Evolutionary conservation across 2,329 filamentous ascomycete species (phyloP).

Genomic region (Beauveria medogensis): DNA sequence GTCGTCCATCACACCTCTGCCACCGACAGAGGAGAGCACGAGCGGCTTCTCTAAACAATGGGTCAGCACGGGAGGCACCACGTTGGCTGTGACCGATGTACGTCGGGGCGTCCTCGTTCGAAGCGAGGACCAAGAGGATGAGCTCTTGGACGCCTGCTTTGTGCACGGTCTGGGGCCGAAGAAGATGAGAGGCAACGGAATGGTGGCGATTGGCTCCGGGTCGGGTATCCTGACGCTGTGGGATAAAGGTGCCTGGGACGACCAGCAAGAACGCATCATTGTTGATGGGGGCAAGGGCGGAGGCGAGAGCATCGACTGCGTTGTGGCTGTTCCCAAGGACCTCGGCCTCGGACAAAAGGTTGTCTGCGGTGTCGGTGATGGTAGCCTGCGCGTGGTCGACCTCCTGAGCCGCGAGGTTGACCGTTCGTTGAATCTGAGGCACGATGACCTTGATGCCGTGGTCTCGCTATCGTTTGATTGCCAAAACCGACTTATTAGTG

Average conservation of each 20-base stretch:
- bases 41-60: constrained; percentile 91
- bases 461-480: constrained; percentile 77
- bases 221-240: constrained; percentile 83
- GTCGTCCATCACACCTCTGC: constrained; percentile 77
- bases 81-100: constrained; percentile 81
- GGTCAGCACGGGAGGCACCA: constrained; percentile 87
- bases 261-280: constrained; percentile 82
- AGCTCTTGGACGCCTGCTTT: constrained; percentile 74
- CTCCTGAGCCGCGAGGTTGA: constrained; percentile 67
- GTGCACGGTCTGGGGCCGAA: constrained; percentile 68
- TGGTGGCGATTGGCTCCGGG: constrained; percentile 67
- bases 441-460: constrained; percentile 84
- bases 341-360: constrained; percentile 65
- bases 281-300: constrained; percentile 56
- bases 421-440: constrained; percentile 50
- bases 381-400: constrained; percentile 67
- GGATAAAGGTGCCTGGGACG: constrained; percentile 92
- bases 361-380: constrained; percentile 75
- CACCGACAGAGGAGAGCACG: constrained; percentile 70
- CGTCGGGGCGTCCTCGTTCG: constrained; percentile 77
- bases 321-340: constrained; percentile 62
- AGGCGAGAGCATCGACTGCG: constrained; percentile 73
- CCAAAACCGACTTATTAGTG: constrained; percentile 78
- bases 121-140: constrained; percentile 92
- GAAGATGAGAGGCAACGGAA: constrained; percentile 57